Conservation (phyloP, 2,329 filamentous ascomycete genomes). For the Aspergillus costaricaensis region DNA sequence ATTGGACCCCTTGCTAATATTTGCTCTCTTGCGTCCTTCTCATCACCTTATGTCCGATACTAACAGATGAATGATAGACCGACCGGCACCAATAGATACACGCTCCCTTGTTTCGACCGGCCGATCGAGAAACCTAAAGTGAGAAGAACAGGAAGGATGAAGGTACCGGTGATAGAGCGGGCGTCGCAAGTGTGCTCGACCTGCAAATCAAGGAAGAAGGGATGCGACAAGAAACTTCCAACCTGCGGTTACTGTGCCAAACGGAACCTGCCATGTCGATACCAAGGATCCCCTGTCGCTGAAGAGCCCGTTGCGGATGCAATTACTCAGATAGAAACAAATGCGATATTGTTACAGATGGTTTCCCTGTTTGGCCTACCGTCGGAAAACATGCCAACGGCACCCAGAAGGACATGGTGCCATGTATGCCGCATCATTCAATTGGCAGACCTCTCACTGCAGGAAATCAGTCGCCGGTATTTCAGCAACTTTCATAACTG, state of each 20-base stretch:
- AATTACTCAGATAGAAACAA: neutral
- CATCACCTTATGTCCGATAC: neutral
- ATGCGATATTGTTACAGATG: neutral
- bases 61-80: neutral
- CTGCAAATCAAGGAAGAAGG: neutral
- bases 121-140: too few relatives aligned
- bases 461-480: neutral
- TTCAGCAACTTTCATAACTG: neutral
- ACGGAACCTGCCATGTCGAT: neutral
- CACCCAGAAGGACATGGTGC: neutral
- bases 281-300: neutral
- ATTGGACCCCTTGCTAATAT: neutral
- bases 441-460: neutral
- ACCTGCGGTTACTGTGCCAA: neutral
- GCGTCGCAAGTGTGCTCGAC: neutral
- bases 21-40: neutral
- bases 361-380: neutral
- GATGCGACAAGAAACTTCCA: neutral
- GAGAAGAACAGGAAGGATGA: neutral
- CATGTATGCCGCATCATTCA: neutral
- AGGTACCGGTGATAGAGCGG: neutral
- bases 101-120: neutral
- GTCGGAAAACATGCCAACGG: neutral
- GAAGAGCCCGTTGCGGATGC: neutral
- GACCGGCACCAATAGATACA: neutral